Conservation (phyloP, 2,329 filamentous ascomycete genomes). For the Neofusicoccum umdonicola region DNA sequence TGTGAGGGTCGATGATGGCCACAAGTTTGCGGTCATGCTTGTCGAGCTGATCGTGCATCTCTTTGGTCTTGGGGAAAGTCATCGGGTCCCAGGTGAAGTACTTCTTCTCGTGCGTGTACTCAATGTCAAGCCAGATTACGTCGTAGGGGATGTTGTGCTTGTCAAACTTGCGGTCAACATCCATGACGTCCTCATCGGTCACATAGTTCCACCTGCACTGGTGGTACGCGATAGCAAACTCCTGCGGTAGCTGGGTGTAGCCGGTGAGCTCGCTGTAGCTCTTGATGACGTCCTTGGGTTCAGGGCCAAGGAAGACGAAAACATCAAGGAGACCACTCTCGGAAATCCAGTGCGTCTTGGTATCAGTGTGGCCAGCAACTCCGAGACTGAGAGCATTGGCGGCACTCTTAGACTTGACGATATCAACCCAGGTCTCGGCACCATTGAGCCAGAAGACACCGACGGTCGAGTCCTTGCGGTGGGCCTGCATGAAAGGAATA, state of each 20-base stretch:
- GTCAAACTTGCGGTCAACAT: slow-evolving; percentile 95
- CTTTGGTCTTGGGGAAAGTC: slow-evolving; percentile 79
- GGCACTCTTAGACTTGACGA: slow-evolving; percentile 73
- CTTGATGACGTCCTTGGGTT: slow-evolving; percentile 75
- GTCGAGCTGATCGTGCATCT: slow-evolving; percentile 86
- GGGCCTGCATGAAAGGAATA: slow-evolving; percentile 97
- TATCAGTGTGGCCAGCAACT: slow-evolving; percentile 66
- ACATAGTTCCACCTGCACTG: slow-evolving; percentile 99
- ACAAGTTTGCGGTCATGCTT: slow-evolving; percentile 86
- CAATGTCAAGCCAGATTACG: slow-evolving; percentile 97
- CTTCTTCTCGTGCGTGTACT: slow-evolving; percentile 95
- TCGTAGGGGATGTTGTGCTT: slow-evolving; percentile 95
- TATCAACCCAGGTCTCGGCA: slow-evolving; percentile 96
- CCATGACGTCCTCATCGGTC: slow-evolving; percentile 92
- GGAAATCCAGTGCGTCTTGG: slow-evolving; percentile 94
- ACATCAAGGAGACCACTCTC: slow-evolving; percentile 86
- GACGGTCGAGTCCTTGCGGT: slow-evolving; percentile 88
- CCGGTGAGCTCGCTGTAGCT: slow-evolving; percentile 89
- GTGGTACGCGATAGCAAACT: slow-evolving; percentile 90
- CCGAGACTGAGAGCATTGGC: slow-evolving; percentile 77
- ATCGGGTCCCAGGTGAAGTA: slow-evolving; percentile 97
- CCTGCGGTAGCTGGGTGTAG: slow-evolving; percentile 84
- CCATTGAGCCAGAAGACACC: slow-evolving; percentile 97
- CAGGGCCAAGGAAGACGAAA: slow-evolving; percentile 91
- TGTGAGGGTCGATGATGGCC: slow-evolving; percentile 93